phyloP scores from a whole-genome alignment of 768 basidiomycete species.

The Lactarius evosmus region DNA sequence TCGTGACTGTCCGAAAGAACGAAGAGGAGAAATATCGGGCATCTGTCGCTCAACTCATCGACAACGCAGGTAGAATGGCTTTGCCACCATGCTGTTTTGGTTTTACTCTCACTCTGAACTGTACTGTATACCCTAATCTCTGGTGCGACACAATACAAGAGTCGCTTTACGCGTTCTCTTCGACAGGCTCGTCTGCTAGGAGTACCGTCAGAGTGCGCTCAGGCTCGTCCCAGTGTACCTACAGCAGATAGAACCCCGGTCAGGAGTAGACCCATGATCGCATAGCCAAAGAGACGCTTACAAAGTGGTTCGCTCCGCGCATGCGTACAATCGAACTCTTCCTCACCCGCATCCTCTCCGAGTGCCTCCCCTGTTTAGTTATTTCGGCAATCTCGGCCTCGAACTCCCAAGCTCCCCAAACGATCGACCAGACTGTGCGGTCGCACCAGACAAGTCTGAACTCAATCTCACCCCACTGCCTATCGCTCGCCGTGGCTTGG shows the following conservation, averaged over 20 bases:
- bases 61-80: too few species aligned
- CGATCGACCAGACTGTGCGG: not conserved
- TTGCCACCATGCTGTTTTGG: too few species aligned
- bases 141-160: too few species aligned
- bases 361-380: not conserved
- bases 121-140: too few species aligned
- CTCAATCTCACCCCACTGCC: not conserved
- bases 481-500: not conserved
- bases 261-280: not conserved
- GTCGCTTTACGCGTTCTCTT: too few species aligned
- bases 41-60: too few species aligned
- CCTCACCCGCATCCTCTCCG: not conserved
- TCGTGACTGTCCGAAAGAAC: too few species aligned
- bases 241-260: not conserved
- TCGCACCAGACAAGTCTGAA: slow-evolving; percentile 2
- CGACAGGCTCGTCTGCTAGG: not conserved
- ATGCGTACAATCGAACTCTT: not conserved
- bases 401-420: not conserved
- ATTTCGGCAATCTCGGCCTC: not conserved
- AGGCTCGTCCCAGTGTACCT: slow-evolving; percentile 1
- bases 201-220: not conserved
- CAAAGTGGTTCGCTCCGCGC: not conserved
- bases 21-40: too few species aligned
- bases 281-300: not conserved
- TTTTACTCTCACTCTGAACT: too few species aligned